These are phyloP conservation scores for Diaporthe citrichinensis DNA, from an alignment of 2,329 filamentous ascomycete genomes.

Conservation along the genomic window DNA sequence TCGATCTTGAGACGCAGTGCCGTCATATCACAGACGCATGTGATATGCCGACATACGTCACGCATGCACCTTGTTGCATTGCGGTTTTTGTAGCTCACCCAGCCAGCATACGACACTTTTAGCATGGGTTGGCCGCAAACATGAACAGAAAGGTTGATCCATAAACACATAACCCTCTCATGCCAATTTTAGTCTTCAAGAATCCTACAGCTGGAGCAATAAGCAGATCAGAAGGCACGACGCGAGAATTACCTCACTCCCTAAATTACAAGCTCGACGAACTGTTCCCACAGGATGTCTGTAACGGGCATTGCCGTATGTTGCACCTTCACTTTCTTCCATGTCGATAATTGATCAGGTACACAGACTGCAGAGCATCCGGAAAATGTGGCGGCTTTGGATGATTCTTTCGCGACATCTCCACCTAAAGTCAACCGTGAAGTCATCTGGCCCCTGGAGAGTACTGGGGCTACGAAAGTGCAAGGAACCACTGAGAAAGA, in stretches of 20 bases:
- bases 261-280: too few relatives aligned
- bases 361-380: conserved; percentile 5
- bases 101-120: not conserved
- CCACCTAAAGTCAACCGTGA: not conserved
- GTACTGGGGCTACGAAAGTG: too few relatives aligned
- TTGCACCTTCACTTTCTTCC: not conserved
- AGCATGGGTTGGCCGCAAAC: not conserved
- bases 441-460: not conserved
- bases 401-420: not conserved
- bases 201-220: not conserved
- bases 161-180: too few relatives aligned
- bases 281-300: not conserved
- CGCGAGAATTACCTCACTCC: not conserved
- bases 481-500: not conserved
- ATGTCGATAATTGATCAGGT: not conserved
- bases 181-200: too few relatives aligned
- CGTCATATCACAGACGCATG: not conserved
- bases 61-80: not conserved
- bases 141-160: not conserved
- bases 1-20: not conserved
- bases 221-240: not conserved
- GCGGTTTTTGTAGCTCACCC: not conserved
- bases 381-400: not conserved
- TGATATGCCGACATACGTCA: not conserved
- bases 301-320: not conserved